Base-by-base conservation (phyloP, 164 flowering plant species). In the Macadamia integrifolia region DNA sequence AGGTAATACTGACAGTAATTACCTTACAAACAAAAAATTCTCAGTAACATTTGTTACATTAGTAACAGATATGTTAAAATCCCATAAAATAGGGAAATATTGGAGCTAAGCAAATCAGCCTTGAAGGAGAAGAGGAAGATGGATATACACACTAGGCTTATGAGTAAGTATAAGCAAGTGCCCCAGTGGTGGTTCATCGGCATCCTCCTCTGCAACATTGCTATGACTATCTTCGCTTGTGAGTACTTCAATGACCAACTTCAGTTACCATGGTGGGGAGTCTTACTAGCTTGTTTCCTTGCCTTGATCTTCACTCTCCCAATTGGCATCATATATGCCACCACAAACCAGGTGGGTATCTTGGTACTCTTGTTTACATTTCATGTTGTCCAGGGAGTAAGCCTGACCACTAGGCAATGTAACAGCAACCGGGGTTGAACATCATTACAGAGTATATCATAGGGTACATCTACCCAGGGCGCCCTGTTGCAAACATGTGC, bases 231-330 rank as follows among this genome's bases (percentile, higher is more conserved):
- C 13, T 84, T 87, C 57, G 82, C 88, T 11, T 88, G 92, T 61
- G 78, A 85, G 72, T 87, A 85, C 52, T 88, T 81, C 84, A 85
- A 81, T 23, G 84, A 78, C 0, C 92, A 86, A 60, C 92, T 91
- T 76, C 97, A 91, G 62, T 57, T 91, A 66, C 94, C 94, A 30
- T 91, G 94, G 94, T 91, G 97, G 94, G 94, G 93, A 6, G 93
- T 91, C 18, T 35, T 91, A 55, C 72, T 87, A 9, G 97, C 97
- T 9, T 91, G 93, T 66, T 78, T 49, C 9, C 72, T 93, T 32
- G 93, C 98, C 71, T 72, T 91, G 62, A 59, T 84, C 71, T 92
- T 88, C 86, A 90, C 94, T 60, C 94, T 88, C 62, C 96, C 96
- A 7, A 83, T 92, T 58, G 98, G 96, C 0, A 84, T 92, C 78